A percentile compares a stretch with the other conserved stretches of the same genome.
Conservation (phyloP, 106 monocot species). For the Dendrobium officinale region DNA sequence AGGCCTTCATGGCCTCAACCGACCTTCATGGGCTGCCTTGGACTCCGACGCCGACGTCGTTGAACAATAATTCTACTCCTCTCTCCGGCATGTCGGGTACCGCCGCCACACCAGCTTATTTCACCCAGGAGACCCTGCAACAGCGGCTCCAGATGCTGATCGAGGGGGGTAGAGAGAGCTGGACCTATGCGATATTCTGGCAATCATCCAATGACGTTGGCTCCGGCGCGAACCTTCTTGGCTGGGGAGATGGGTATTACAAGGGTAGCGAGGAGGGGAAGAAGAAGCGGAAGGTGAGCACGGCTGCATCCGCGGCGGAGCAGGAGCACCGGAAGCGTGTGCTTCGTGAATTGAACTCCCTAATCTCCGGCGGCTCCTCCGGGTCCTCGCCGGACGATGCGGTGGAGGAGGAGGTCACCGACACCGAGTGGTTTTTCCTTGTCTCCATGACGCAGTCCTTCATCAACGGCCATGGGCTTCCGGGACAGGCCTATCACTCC, state of each 20-base stretch:
- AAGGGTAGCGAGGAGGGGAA: conserved; percentile 58
- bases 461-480: conserved; percentile 39
- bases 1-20: conserved; percentile 65
- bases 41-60: conserved; percentile 8
- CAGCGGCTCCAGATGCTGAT: conserved; percentile 63
- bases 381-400: conserved; percentile 26
- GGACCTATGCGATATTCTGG: conserved; percentile 93
- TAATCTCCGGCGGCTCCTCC: conserved; percentile 27
- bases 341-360: conserved; percentile 58
- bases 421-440: conserved; percentile 84
- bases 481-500: conserved; percentile 42
- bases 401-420: conserved; percentile 79
- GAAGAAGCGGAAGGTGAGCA: conserved; percentile 14
- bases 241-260: conserved; percentile 90
- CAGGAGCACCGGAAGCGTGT: conserved; percentile 71
- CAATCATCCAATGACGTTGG: conserved; percentile 49
- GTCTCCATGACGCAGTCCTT: conserved; percentile 79
- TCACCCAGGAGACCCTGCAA: conserved; percentile 59
- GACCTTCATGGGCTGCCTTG: conserved; percentile 33
- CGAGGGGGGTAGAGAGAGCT: conserved; percentile 39
- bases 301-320: conserved; percentile 32
- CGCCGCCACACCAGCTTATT: background rate
- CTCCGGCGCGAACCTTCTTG: conserved; percentile 38
- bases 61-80: background rate
- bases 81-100: background rate